These are phyloP conservation scores for Rhizopogon roseolus DNA, from an alignment of 768 basidiomycete species.

Conservation along the genomic window DNA sequence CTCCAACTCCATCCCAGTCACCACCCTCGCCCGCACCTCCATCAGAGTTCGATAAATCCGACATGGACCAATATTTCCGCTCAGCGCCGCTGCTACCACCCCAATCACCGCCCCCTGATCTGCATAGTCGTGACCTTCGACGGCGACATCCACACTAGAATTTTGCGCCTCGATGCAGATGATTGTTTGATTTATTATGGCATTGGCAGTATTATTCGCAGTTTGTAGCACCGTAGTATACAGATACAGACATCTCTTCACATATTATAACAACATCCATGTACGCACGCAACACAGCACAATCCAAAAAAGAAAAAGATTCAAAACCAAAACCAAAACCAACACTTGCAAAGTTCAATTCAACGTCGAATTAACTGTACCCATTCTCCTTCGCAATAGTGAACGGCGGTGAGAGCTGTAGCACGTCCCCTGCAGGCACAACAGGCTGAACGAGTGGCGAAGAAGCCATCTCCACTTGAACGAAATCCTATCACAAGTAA, in stretches of 20 bases:
- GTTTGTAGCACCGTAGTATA: neutral
- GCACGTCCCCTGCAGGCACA: conserved; percentile 14
- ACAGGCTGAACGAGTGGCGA: conserved; percentile 27
- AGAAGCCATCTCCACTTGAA: conserved; percentile 13
- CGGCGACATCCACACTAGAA: conserved; percentile 15
- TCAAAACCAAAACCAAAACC: neutral
- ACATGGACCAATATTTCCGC: conserved; percentile 75
- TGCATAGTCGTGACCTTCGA: conserved; percentile 17
- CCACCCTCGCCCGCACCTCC: conserved; percentile 31
- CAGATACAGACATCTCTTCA: neutral
- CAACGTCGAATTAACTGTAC: neutral
- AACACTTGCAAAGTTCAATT: neutral
- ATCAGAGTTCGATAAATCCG: conserved; percentile 63
- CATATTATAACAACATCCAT: neutral
- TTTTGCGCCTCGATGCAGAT: neutral
- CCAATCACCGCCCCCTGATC: neutral
- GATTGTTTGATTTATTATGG: too few species aligned
- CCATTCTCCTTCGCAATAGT: conserved; percentile 14
- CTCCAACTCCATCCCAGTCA: conserved; percentile 12
- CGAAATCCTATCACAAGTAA: neutral
- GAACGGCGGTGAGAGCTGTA: conserved; percentile 28
- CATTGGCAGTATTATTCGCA: too few species aligned
- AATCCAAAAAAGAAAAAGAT: too few species aligned
- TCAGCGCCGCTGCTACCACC: neutral
- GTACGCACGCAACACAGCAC: neutral